Percentiles rank a stretch among this genome's conserved stretches.
phyloP scores from a whole-genome alignment of 1,139 yeast species.

The Candida buenavistaensis region DNA sequence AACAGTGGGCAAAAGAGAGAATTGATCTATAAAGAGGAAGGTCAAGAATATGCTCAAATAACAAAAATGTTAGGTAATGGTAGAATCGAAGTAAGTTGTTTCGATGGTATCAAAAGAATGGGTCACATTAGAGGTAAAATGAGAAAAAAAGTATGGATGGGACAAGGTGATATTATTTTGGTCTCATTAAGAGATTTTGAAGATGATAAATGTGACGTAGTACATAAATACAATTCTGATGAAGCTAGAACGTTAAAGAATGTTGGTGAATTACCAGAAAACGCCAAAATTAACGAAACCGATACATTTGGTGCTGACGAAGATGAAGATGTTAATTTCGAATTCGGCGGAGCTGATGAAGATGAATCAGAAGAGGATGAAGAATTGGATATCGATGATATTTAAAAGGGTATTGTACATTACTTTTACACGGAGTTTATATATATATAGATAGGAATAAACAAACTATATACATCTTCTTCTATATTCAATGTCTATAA shows the following conservation, averaged over 20 bases:
- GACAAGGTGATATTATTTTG: conserved; percentile 95
- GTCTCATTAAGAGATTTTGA: conserved; percentile 98
- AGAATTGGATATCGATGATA: conserved; percentile 82
- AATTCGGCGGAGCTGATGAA: conserved; percentile 93
- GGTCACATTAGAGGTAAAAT: conserved; percentile 98
- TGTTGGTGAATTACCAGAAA: conserved; percentile 95
- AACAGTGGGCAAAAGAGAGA: conserved; percentile 92
- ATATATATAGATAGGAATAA: conserved; percentile 6
- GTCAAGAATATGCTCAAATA: conserved; percentile 98
- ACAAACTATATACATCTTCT: neutral
- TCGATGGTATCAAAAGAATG: conserved; percentile 90
- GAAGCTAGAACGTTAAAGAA: conserved; percentile 97
- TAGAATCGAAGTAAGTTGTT: conserved; percentile 91
- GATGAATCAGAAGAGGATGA: conserved; percentile 70
- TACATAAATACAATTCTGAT: conserved; percentile 93
- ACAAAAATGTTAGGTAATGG: conserved; percentile 99
- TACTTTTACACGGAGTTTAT: conserved; percentile 4
- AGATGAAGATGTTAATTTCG: conserved; percentile 97
- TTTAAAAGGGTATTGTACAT: conserved; percentile 33
- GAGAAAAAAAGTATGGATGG: conserved; percentile 99
- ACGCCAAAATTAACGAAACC: conserved; percentile 96
- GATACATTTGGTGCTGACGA: conserved; percentile 97
- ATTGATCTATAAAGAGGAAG: conserved; percentile 87
- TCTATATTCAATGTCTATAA: conserved; percentile 9
- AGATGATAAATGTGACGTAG: conserved; percentile 97